Conservation (phyloP, 371 early-diverging fungal genomes). For the Mucor velutinosus region DNA sequence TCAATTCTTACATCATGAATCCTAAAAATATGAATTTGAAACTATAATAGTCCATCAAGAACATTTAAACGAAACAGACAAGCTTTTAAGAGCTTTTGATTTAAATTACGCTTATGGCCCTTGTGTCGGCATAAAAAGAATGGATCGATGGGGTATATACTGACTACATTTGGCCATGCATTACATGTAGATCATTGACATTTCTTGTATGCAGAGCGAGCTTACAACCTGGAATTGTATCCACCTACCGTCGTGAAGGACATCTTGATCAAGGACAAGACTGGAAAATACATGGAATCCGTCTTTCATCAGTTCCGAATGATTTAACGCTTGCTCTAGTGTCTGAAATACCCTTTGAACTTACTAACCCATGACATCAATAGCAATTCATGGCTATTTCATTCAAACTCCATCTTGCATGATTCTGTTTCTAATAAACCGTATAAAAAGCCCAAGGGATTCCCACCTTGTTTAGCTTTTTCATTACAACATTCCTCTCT, state of each 20-base stretch:
- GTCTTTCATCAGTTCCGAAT: conserved; percentile 14
- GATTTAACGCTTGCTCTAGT: background rate
- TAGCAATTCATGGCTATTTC: background rate
- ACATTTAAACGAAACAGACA: conserved; percentile 8
- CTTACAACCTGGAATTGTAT: background rate
- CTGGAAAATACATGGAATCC: background rate
- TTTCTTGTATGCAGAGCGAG: conserved; percentile 7
- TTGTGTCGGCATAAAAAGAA: conserved; percentile 22
- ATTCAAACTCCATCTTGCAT: background rate
- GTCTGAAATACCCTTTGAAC: background rate
- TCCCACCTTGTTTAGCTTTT: background rate
- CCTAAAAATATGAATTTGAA: background rate
- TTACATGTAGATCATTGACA: background rate
- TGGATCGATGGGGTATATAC: conserved; percentile 16
- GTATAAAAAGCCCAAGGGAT: background rate
- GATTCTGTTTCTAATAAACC: background rate
- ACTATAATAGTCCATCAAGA: conserved; percentile 14
- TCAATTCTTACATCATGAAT: background rate
- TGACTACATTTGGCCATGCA: background rate
- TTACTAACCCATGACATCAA: conserved; percentile 11
- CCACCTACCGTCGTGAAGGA: conserved; percentile 5
- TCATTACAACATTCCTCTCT: too few relatives aligned
- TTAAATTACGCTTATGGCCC: conserved; percentile 19
- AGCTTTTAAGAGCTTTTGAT: conserved; percentile 14
- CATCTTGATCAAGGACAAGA: background rate